These are phyloP conservation scores for Penicillium palitans DNA, from an alignment of 2,329 filamentous ascomycete genomes.

Conservation along the genomic window DNA sequence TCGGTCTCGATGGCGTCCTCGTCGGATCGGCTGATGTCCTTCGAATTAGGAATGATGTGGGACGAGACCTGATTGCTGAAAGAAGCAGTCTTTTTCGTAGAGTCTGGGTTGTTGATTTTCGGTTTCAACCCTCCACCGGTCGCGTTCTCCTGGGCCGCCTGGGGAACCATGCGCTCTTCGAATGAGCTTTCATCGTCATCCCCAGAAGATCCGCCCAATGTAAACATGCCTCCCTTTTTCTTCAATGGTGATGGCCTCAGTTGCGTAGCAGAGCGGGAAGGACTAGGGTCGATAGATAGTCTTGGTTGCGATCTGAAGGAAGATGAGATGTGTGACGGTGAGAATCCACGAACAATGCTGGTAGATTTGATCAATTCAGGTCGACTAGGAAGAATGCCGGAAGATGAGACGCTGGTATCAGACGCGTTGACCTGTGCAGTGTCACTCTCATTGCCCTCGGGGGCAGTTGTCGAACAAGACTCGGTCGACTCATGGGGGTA, in stretches of 20 bases:
- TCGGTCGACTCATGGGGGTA: conserved; percentile 52
- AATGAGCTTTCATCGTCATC: conserved; percentile 80
- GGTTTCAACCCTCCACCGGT: conserved; percentile 54
- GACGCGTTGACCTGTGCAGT: conserved; percentile 48
- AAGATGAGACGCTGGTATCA: conserved; percentile 63
- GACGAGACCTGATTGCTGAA: conserved; percentile 76
- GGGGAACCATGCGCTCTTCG: conserved; percentile 60
- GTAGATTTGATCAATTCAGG: conserved; percentile 57
- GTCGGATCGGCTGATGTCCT: conserved; percentile 49
- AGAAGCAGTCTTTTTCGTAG: conserved; percentile 73
- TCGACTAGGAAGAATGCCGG: conserved; percentile 41
- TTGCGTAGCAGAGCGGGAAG: conserved; percentile 63
- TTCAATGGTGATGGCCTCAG: conserved; percentile 56
- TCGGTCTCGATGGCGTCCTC: conserved; percentile 62
- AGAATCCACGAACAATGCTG: conserved; percentile 83
- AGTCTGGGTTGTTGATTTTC: conserved; percentile 24
- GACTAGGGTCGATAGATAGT: conserved; percentile 51
- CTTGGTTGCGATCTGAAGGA: conserved; percentile 64
- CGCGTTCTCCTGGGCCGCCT: conserved; percentile 53
- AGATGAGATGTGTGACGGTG: conserved; percentile 70
- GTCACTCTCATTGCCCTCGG: conserved; percentile 48
- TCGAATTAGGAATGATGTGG: conserved; percentile 64
- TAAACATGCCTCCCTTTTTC: conserved; percentile 67
- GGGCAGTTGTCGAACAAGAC: conserved; percentile 60
- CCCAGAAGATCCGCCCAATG: conserved; percentile 79